Evolutionary conservation across 345 rosid species (phyloP), one percentile per base, ranked within the genome.

Genomic region (Melastoma malabathricum): DNA sequence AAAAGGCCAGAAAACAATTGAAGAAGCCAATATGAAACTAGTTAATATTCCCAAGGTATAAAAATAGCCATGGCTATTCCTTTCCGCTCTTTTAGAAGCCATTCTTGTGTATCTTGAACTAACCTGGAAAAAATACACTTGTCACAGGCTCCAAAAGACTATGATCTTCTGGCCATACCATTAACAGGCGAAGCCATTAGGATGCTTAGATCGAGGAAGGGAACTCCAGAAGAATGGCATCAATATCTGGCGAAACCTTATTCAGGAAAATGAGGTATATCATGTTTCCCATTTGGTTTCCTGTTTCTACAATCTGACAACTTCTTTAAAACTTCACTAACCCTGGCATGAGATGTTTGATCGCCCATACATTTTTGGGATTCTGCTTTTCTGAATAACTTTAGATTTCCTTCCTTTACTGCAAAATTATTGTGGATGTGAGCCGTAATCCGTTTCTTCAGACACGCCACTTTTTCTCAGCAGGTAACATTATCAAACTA

Each of bases 121-220:
- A 23, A 51, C 54, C 17, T 13, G 13, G 15, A 41, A 51, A 51
- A 51, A 43, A 41, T 31, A 31, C 6, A 41, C 3, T 3, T 44
- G 39, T 51, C 59, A 61, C 80, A 90, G 98, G 89, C 68, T 51
- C 98, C 96, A 16, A 83, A 78, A 65, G 94, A 81, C 45, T 86
- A 69, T 8, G 94, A 86, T 64, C 74, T 90, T 52, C 83, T 90
- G 18, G 97, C 92, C n/a, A 81, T 90, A 71, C 94, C 94, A 3
- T 68, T 86, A 50, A 86, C 98, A 65, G 65, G 64, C 54, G 77
- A 82, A 57, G 86, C 98, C 15, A 58, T 83, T 60, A 64, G 65
- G 66, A 73, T 81, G 94, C 74, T 86, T 60, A 72, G 65, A 72
- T 48, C 63, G 56, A 79, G 65, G 62, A 80, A 75, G 46, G 94